These are phyloP conservation scores for Colletotrichum sp. DNA, from an alignment of 2,329 filamentous ascomycete species.

Conservation along the genomic window DNA sequence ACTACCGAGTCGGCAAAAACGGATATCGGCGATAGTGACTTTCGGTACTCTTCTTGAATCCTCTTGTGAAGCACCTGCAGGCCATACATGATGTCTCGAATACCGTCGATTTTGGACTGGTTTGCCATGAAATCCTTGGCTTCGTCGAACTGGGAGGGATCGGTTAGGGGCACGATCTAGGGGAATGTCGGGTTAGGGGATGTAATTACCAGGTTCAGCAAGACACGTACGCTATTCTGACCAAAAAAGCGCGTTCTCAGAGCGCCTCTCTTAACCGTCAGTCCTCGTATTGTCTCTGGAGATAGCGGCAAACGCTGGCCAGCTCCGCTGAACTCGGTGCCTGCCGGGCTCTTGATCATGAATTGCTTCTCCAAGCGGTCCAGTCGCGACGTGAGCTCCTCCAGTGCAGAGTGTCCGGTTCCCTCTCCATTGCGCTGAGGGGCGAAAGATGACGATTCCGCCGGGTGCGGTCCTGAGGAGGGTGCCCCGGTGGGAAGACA, in stretches of 20 bases:
- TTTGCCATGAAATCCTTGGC: constrained; percentile 56
- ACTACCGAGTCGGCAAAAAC: constrained; percentile 66
- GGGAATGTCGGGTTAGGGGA: background rate
- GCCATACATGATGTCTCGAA: constrained; percentile 47
- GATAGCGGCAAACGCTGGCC: constrained; percentile 35
- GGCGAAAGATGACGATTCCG: background rate
- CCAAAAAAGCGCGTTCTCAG: constrained; percentile 57
- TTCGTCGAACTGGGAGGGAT: constrained; percentile 52
- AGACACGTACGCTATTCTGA: constrained; percentile 56
- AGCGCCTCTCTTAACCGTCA: constrained; percentile 54
- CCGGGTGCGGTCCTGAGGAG: background rate
- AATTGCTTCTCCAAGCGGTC: constrained; percentile 60
- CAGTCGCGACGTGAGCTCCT: constrained; percentile 55
- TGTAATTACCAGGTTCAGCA: constrained; percentile 56
- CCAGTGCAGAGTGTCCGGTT: constrained; percentile 39
- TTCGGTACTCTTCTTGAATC: constrained; percentile 52
- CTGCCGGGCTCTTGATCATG: constrained; percentile 44
- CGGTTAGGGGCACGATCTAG: constrained; percentile 15
- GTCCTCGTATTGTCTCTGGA: constrained; percentile 51
- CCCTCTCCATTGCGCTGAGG: constrained; percentile 33
- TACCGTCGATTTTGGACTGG: constrained; percentile 42
- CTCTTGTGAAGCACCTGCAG: constrained; percentile 53
- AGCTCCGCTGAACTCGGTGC: constrained; percentile 40
- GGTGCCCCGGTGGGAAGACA: constrained; percentile 26
- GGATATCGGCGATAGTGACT: constrained; percentile 54